Conservation (phyloP, 73 alveolate species). For the Paramecium octaurelia region DNA sequence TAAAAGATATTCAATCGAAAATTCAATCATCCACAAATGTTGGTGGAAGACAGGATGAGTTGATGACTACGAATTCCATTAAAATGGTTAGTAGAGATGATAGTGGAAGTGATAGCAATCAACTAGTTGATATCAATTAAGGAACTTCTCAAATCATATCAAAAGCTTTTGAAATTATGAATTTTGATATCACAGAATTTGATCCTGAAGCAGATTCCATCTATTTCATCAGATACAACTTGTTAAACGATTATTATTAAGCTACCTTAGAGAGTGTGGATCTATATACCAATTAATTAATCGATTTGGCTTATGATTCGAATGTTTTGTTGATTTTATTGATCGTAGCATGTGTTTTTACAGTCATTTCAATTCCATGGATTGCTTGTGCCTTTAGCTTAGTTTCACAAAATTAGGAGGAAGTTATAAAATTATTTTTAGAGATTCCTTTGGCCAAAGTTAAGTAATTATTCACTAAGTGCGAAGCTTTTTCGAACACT, state of each 20-base stretch:
- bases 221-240: slow-evolving; percentile 29
- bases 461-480: slow-evolving; percentile 41
- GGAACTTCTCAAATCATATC: slow-evolving; percentile 54
- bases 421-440: slow-evolving; percentile 45
- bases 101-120: slow-evolving; percentile 1
- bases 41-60: neutral
- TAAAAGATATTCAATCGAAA: neutral
- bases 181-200: neutral
- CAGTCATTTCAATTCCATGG: slow-evolving; percentile 41
- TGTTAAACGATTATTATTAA: slow-evolving; percentile 38
- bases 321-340: neutral
- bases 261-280: slow-evolving; percentile 30
- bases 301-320: neutral
- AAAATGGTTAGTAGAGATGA: slow-evolving; percentile 25
- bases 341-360: slow-evolving; percentile 46
- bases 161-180: slow-evolving; percentile 44
- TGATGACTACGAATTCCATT: neutral
- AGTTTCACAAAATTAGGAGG: slow-evolving; percentile 41
- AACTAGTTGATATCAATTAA: slow-evolving; percentile 27
- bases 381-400: slow-evolving; percentile 50
- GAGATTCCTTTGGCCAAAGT: slow-evolving; percentile 59
- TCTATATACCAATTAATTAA: slow-evolving; percentile 26
- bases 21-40: neutral
- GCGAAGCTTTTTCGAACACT: slow-evolving; percentile 59
- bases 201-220: neutral